Conservation (phyloP, 495 filamentous ascomycete species). For the Aspergillus sclerotioniger region DNA sequence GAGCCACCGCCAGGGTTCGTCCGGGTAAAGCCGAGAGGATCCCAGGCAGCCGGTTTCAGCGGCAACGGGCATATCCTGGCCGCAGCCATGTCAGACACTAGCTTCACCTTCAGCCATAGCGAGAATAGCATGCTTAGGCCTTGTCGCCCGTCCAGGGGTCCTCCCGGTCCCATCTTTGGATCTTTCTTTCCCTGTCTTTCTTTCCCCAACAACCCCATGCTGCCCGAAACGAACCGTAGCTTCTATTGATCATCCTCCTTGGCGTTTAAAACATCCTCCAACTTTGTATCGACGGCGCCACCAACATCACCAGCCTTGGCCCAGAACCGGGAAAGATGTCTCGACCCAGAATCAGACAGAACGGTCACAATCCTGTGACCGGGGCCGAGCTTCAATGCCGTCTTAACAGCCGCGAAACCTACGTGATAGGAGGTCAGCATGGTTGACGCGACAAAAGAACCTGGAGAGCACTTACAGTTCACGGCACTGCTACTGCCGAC, state of each 20-base stretch:
- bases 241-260: conserved; percentile 27
- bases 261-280: conserved; percentile 52
- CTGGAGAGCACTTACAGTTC: conserved; percentile 65
- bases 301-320: conserved; percentile 73
- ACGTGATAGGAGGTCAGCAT: conserved; percentile 10
- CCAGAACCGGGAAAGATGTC: conserved; percentile 96
- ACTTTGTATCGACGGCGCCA: conserved; percentile 47
- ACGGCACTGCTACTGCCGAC: conserved; percentile 91
- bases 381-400: conserved; percentile 71
- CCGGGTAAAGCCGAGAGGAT: conserved; percentile 3
- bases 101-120: not conserved
- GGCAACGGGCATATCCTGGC: not conserved
- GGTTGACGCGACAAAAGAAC: conserved; percentile 7
- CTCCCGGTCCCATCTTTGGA: not conserved
- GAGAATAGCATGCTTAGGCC: conserved; percentile 1
- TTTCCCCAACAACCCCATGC: not conserved
- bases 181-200: not conserved
- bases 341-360: conserved; percentile 84
- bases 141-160: not conserved
- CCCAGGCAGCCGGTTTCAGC: not conserved
- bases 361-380: conserved; percentile 85
- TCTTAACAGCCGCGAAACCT: conserved; percentile 80
- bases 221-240: not conserved
- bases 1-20: not conserved
- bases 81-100: not conserved